phyloP scores from a whole-genome alignment of 768 basidiomycete species.

The Hypholoma fasciculare region DNA sequence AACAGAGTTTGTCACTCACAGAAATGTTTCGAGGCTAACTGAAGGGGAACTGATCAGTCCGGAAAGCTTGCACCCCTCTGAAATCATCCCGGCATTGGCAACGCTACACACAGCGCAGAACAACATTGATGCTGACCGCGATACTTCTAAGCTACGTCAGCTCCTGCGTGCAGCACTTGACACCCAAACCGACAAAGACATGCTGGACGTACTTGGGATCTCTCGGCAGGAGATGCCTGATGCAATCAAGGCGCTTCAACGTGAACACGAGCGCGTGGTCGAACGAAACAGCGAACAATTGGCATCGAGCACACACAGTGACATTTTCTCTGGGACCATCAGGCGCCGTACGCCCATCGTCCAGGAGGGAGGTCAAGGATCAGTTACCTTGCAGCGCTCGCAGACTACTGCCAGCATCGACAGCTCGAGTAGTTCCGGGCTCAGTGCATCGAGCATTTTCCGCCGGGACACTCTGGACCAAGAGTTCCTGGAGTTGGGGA shows the following conservation, averaged over 20 bases:
- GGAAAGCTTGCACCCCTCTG: conserved; percentile 1
- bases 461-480: conserved; percentile 56
- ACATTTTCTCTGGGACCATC: background rate
- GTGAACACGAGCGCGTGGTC: conserved; percentile 33
- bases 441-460: conserved; percentile 12
- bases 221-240: conserved; percentile 73
- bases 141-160: conserved; percentile 54
- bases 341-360: conserved; percentile 17
- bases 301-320: background rate
- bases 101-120: conserved; percentile 30
- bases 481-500: conserved; percentile 71
- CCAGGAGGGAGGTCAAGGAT: background rate
- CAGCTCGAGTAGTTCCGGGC: conserved; percentile 19
- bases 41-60: conserved; percentile 6
- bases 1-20: conserved; percentile 18
- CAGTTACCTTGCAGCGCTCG: conserved; percentile 12
- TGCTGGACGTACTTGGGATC: conserved; percentile 63
- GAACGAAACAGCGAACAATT: conserved; percentile 14
- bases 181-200: conserved; percentile 59
- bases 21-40: conserved; percentile 20
- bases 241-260: conserved; percentile 77
- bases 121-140: conserved; percentile 45
- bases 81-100: conserved; percentile 21
- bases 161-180: conserved; percentile 60
- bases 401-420: conserved; percentile 26